These are phyloP conservation scores for Brasilioporus rufonigricans DNA, from an alignment of 768 basidiomycete species.

Conservation along the genomic window DNA sequence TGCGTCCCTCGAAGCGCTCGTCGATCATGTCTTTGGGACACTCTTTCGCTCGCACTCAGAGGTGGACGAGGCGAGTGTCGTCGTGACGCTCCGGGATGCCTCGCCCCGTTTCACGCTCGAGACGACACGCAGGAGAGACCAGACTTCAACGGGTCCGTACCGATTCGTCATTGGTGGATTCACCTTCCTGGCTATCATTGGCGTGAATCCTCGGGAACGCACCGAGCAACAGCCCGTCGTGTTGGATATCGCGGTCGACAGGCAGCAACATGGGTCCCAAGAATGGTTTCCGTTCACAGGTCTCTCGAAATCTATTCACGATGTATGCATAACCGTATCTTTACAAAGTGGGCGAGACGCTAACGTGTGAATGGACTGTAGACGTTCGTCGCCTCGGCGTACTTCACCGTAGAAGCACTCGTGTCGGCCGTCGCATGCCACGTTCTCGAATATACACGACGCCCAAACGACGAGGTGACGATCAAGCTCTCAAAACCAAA, in stretches of 20 bases:
- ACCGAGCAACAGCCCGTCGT: slow-evolving; percentile 59
- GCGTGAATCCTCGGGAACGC: slow-evolving; percentile 67
- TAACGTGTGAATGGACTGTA: slow-evolving; percentile 23
- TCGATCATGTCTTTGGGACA: slow-evolving; percentile 37
- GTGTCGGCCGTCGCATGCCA: slow-evolving; percentile 52
- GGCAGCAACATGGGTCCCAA: background rate
- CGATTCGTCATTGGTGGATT: slow-evolving; percentile 38
- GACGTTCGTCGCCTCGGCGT: slow-evolving; percentile 49
- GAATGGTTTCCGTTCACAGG: slow-evolving; percentile 12
- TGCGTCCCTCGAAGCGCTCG: slow-evolving; percentile 45
- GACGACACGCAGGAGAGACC: slow-evolving; percentile 31
- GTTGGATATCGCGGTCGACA: slow-evolving; percentile 44
- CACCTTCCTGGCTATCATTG: slow-evolving; percentile 55
- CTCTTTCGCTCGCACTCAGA: slow-evolving; percentile 36
- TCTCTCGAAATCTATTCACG: slow-evolving; percentile 35
- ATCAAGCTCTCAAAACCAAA: slow-evolving; percentile 70
- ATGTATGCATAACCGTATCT: background rate
- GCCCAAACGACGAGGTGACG: slow-evolving; percentile 34
- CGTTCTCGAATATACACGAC: slow-evolving; percentile 35
- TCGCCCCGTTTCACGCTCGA: slow-evolving; percentile 44
- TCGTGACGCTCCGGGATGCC: slow-evolving; percentile 47
- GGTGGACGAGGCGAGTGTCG: slow-evolving; percentile 40
- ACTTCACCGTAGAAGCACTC: slow-evolving; percentile 70
- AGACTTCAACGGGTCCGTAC: slow-evolving; percentile 17
- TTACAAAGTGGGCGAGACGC: background rate